phyloP scores from a whole-genome alignment of 148 eudicot genomes.

The Salicornia ramosissima region DNA sequence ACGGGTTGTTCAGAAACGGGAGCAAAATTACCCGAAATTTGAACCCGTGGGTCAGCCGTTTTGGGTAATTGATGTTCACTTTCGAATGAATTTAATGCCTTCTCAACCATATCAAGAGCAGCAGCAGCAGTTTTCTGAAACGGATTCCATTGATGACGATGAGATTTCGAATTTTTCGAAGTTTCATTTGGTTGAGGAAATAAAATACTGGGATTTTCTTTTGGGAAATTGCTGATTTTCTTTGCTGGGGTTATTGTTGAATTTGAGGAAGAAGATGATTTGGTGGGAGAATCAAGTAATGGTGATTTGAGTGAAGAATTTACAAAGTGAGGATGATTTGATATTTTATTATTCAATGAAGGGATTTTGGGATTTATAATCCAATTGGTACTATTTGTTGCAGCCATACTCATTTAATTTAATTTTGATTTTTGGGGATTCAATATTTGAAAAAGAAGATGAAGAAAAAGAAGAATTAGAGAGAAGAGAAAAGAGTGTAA shows the following conservation, averaged over 20 bases:
- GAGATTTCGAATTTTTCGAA: neutral
- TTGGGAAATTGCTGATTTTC: neutral
- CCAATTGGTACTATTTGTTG: conserved; percentile 14
- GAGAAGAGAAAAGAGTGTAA: neutral
- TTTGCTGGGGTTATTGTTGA: neutral
- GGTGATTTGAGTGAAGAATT: conserved; percentile 22
- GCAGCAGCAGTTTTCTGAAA: conserved; percentile 41
- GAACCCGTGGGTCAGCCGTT: conserved; percentile 53
- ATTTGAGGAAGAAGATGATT: neutral
- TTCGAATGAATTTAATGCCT: conserved; percentile 42
- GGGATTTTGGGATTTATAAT: neutral
- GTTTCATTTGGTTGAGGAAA: neutral
- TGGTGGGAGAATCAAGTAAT: conserved; percentile 22
- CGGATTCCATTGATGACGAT: conserved; percentile 33
- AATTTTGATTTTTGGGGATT: too few relatives aligned
- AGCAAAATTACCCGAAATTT: conserved; percentile 62
- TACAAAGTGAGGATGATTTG: neutral
- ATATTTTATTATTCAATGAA: too few relatives aligned
- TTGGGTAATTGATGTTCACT: conserved; percentile 39
- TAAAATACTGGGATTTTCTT: neutral
- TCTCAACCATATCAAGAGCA: conserved; percentile 28
- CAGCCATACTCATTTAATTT: neutral
- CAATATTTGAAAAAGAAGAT: neutral
- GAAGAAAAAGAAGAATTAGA: neutral
- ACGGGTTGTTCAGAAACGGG: conserved; percentile 65